phyloP scores from a whole-genome alignment of 768 basidiomycete species.

The Hydnomerulius pinastri region DNA sequence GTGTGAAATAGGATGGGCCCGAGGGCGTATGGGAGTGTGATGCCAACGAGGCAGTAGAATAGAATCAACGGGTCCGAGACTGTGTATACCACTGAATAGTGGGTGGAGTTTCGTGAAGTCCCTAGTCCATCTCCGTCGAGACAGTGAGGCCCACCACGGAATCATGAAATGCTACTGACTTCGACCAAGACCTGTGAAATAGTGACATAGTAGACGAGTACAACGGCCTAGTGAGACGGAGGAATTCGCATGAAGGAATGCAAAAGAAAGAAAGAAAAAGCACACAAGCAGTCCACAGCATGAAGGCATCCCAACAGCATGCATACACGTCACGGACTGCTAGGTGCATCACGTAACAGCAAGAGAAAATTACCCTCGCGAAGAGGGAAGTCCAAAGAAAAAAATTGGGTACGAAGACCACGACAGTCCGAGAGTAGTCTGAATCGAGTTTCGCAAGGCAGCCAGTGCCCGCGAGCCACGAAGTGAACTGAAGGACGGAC shows the following conservation, averaged over 20 bases:
- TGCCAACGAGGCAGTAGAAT: background rate
- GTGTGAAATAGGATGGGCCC: too few relatives aligned
- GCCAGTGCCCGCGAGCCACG: constrained; percentile 19
- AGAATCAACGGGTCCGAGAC: background rate
- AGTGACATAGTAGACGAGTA: too few relatives aligned
- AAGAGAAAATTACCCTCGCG: constrained; percentile 8
- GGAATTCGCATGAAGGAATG: too few relatives aligned
- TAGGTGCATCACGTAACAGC: background rate
- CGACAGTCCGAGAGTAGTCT: constrained; percentile 35
- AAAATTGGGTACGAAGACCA: constrained; percentile 4
- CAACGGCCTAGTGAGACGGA: too few relatives aligned
- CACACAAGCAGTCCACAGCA: constrained; percentile 3
- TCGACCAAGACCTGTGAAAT: too few relatives aligned
- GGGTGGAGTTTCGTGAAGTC: background rate
- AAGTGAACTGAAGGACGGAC: constrained; percentile 31
- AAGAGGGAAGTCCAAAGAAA: constrained; percentile 6
- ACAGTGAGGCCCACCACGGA: too few relatives aligned
- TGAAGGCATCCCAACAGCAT: background rate
- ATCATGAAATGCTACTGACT: too few relatives aligned
- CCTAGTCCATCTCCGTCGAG: background rate
- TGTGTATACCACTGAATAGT: constrained; percentile 2
- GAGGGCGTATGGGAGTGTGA: background rate
- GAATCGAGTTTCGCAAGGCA: constrained; percentile 32
- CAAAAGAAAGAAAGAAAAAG: too few relatives aligned
- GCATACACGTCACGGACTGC: background rate